Evolutionary conservation across 768 basidiomycete species (phyloP).

Genomic region (Termitomyces sp.): DNA sequence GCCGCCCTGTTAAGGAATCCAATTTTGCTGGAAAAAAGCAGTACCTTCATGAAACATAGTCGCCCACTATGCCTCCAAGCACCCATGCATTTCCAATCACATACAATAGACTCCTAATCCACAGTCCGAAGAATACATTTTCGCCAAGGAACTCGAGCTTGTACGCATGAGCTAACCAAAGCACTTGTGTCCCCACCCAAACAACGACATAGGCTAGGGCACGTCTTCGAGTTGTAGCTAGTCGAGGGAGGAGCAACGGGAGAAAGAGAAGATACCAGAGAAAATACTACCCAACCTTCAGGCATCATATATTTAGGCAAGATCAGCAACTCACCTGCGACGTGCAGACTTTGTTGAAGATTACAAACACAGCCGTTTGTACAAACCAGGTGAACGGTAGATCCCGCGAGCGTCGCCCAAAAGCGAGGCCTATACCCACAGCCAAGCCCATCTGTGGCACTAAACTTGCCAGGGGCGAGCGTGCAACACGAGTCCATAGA

Average conservation of each 20-base stretch:
- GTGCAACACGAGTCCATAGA: constrained; percentile 39
- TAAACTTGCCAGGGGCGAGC: constrained; percentile 79
- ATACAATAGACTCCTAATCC: constrained; percentile 75
- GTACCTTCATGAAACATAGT: constrained; percentile 11
- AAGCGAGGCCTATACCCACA: constrained; percentile 66
- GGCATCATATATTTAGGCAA: neutral
- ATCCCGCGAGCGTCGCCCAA: constrained; percentile 53
- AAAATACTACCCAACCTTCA: constrained; percentile 66
- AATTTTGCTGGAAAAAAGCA: neutral
- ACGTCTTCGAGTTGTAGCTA: constrained; percentile 45
- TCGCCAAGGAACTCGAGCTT: constrained; percentile 82
- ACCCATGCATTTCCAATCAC: constrained; percentile 79
- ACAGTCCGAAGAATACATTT: constrained; percentile 68
- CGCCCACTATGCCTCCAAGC: constrained; percentile 55
- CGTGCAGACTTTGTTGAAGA: constrained; percentile 98
- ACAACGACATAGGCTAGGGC: constrained; percentile 38
- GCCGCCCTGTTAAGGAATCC: neutral
- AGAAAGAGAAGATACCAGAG: constrained; percentile 92
- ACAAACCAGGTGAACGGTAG: constrained; percentile 86
- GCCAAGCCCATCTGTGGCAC: constrained; percentile 77
- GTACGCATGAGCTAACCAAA: constrained; percentile 93
- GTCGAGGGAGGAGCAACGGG: constrained; percentile 70
- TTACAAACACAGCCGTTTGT: constrained; percentile 87
- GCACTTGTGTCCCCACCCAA: constrained; percentile 77
- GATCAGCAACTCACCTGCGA: constrained; percentile 60